Evolutionary conservation across 768 basidiomycete genomes (phyloP).

Genomic region (Astraeus odoratus): DNA sequence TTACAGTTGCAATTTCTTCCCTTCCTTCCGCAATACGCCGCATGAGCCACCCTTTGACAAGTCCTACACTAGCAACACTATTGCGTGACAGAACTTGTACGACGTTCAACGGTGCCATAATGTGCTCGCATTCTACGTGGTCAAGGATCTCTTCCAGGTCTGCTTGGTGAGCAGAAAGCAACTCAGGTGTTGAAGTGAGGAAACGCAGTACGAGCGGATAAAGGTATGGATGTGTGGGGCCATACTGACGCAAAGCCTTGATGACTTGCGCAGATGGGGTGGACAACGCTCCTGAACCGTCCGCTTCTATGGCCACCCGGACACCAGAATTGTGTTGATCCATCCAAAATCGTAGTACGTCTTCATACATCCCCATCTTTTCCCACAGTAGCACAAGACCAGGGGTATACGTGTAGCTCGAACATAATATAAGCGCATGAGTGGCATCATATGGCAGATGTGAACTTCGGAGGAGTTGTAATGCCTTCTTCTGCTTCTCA

Average conservation of each 20-base stretch:
- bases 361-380: slow-evolving; percentile 92
- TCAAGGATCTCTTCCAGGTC: slow-evolving; percentile 71
- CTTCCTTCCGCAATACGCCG: slow-evolving; percentile 65
- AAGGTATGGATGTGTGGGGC: slow-evolving; percentile 60
- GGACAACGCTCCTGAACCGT: slow-evolving; percentile 6
- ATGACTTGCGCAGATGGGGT: slow-evolving; percentile 48
- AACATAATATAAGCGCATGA: slow-evolving; percentile 94
- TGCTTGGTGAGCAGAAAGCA: slow-evolving; percentile 61
- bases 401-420: slow-evolving; percentile 69
- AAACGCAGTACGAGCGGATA: slow-evolving; percentile 88
- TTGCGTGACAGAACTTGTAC: slow-evolving; percentile 87
- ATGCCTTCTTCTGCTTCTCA: slow-evolving; percentile 46
- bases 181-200: slow-evolving; percentile 72
- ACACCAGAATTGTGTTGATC: slow-evolving; percentile 40
- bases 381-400: slow-evolving; percentile 93
- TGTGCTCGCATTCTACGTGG: slow-evolving; percentile 69
- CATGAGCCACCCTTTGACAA: slow-evolving; percentile 89
- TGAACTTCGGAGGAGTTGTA: slow-evolving; percentile 58
- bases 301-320: slow-evolving; percentile 17
- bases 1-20: slow-evolving; percentile 74
- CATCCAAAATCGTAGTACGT: slow-evolving; percentile 91
- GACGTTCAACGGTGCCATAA: slow-evolving; percentile 86
- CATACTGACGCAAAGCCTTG: slow-evolving; percentile 69
- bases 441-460: slow-evolving; percentile 75
- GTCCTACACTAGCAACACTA: slow-evolving; percentile 82